Conservation (phyloP, 2,329 filamentous ascomycete species). For the Aspergillus tanneri region DNA sequence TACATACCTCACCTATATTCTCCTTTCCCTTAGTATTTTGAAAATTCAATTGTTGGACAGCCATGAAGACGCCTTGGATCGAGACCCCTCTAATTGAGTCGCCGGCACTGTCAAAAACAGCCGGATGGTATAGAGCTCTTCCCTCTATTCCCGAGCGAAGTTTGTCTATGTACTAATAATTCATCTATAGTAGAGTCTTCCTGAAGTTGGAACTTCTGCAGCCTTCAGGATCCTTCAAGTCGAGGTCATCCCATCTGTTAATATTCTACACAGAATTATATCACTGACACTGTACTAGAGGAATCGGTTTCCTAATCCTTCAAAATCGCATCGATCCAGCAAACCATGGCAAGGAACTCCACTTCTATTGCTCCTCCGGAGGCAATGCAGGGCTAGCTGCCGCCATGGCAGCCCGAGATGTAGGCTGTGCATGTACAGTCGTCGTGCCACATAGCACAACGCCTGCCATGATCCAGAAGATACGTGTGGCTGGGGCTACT, state of each 20-base stretch:
- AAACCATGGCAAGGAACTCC: conserved; percentile 42
- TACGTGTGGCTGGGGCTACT: conserved; percentile 61
- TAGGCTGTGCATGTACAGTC: conserved; percentile 66
- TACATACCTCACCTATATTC: background rate
- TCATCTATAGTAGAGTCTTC: conserved; percentile 62
- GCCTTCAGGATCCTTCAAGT: conserved; percentile 80
- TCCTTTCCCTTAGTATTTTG: background rate
- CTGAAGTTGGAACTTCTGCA: conserved; percentile 81
- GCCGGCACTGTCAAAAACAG: conserved; percentile 34
- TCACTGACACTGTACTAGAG: conserved; percentile 19
- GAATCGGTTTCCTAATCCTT: conserved; percentile 40
- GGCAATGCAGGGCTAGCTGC: conserved; percentile 82
- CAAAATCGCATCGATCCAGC: conserved; percentile 23
- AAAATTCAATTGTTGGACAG: background rate
- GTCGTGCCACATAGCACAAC: conserved; percentile 67
- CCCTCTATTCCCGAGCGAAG: background rate
- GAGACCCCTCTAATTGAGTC: conserved; percentile 43
- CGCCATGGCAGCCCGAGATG: conserved; percentile 65
- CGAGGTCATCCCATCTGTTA: conserved; percentile 45
- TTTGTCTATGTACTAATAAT: background rate
- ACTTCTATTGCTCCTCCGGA: conserved; percentile 75
- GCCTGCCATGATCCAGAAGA: conserved; percentile 66
- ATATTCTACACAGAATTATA: background rate
- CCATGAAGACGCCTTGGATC: conserved; percentile 36
- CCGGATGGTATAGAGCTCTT: conserved; percentile 37